These are phyloP conservation scores for Malus fusca DNA, from an alignment of 306 rosid genomes.

Conservation along the genomic window DNA sequence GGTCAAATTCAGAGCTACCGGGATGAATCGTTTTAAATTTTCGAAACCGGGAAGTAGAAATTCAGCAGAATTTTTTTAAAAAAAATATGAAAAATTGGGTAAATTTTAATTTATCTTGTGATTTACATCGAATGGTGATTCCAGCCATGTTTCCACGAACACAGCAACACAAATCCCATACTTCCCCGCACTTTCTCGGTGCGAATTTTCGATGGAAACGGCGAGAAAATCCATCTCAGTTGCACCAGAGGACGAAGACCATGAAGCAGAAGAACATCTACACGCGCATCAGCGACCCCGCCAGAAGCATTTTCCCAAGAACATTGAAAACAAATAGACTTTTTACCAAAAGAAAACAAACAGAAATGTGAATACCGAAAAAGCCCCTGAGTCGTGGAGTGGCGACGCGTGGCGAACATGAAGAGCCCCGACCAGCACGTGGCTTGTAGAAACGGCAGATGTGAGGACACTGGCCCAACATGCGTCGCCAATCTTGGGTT, in stretches of 20 bases:
- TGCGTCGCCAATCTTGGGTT: conserved; percentile 20
- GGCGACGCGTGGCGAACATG: conserved; percentile 33
- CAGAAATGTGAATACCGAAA: conserved; percentile 4
- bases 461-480: conserved; percentile 21
- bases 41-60: neutral
- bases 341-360: too few relatives aligned
- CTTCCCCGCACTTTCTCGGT: conserved; percentile 19
- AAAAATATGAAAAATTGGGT: neutral
- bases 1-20: neutral
- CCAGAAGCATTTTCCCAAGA: neutral
- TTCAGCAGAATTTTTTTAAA: neutral
- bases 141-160: neutral
- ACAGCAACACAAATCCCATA: neutral
- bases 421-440: conserved; percentile 15
- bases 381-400: neutral
- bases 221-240: neutral
- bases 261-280: neutral
- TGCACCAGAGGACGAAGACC: neutral
- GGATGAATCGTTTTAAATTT: neutral
- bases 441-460: conserved; percentile 6
- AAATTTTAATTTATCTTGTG: neutral
- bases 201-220: neutral
- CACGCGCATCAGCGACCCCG: neutral
- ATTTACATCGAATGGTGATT: neutral
- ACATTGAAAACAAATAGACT: neutral